A percentile compares a stretch with the other conserved stretches of the same genome.
phyloP scores from a whole-genome alignment of 768 basidiomycete genomes.

The Russula griseocarnosa region DNA sequence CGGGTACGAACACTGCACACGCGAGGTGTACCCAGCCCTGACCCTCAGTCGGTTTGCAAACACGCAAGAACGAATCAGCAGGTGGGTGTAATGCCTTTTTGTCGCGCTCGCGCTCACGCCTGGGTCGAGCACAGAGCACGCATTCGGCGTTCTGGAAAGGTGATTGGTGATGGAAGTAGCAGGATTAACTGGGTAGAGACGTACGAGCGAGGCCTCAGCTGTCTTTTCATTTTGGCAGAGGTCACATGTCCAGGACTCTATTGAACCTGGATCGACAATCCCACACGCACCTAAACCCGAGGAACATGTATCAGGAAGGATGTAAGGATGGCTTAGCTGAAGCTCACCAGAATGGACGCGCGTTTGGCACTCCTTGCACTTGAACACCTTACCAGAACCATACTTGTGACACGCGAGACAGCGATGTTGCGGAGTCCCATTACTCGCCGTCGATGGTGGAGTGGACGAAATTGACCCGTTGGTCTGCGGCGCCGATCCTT shows the following conservation, averaged over 20 bases:
- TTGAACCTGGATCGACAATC: constrained; percentile 53
- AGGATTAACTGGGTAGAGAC: constrained; percentile 29
- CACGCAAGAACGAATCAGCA: constrained; percentile 63
- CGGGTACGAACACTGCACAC: constrained; percentile 84
- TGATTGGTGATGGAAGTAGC: constrained; percentile 12
- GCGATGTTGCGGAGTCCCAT: constrained; percentile 52
- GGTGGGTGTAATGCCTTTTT: constrained; percentile 45
- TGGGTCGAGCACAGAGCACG: constrained; percentile 70
- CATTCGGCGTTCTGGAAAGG: constrained; percentile 68
- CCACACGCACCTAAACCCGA: constrained; percentile 57
- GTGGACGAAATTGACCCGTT: constrained; percentile 48
- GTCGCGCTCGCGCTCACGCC: constrained; percentile 45
- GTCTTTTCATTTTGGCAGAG: constrained; percentile 81
- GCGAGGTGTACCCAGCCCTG: constrained; percentile 90
- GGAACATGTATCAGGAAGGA: background rate
- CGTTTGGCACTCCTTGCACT: constrained; percentile 77
- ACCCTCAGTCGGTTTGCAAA: constrained; percentile 87
- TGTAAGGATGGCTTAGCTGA: background rate
- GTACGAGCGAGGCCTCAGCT: constrained; percentile 76
- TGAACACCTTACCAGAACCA: constrained; percentile 77
- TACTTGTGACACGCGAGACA: constrained; percentile 73
- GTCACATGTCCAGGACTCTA: constrained; percentile 83
- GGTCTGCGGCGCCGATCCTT: constrained; percentile 38
- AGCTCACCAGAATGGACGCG: constrained; percentile 72
- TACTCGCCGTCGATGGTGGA: constrained; percentile 49